Evolutionary conservation across 495 filamentous ascomycete species (phyloP).

Genomic region (Emericellopsis terricola): DNA sequence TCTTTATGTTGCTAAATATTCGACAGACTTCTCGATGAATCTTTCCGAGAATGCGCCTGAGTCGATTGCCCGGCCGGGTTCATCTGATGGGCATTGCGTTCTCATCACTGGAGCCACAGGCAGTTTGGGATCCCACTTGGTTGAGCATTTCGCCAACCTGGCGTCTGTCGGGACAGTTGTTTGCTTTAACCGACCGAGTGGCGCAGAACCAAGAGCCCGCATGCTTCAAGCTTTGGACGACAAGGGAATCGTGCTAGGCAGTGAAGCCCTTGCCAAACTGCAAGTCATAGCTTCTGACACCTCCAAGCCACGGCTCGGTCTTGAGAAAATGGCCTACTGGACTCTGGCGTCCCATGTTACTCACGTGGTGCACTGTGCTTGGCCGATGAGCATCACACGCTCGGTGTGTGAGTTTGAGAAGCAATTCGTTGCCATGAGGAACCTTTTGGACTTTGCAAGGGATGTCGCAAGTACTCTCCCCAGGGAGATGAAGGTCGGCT

Average conservation of each 20-base stretch:
- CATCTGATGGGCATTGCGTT: no score
- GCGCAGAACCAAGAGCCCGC: conserved; percentile 8
- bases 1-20: no score
- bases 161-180: conserved; percentile 20
- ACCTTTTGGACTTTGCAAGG: conserved; percentile 25
- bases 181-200: conserved; percentile 25
- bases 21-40: no score
- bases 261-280: conserved; percentile 16
- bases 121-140: conserved; percentile 29
- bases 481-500: conserved; percentile 12
- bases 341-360: conserved; percentile 24
- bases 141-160: conserved; percentile 15
- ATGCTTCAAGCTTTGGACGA: conserved; percentile 20
- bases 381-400: conserved; percentile 33
- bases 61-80: no score
- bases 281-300: conserved; percentile 29
- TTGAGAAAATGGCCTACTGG: conserved; percentile 18
- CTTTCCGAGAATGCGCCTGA: no score
- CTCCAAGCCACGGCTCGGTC: conserved; percentile 23
- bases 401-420: conserved; percentile 25
- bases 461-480: conserved; percentile 10
- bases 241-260: conserved; percentile 16
- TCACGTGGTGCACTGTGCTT: conserved; percentile 39
- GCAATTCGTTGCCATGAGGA: conserved; percentile 29
- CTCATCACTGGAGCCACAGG: conserved; percentile 35